Evolutionary conservation across 2,329 filamentous ascomycete species (phyloP), one percentile per base, ranked within the genome.

Genomic region (Monilinia polystroma): DNA sequence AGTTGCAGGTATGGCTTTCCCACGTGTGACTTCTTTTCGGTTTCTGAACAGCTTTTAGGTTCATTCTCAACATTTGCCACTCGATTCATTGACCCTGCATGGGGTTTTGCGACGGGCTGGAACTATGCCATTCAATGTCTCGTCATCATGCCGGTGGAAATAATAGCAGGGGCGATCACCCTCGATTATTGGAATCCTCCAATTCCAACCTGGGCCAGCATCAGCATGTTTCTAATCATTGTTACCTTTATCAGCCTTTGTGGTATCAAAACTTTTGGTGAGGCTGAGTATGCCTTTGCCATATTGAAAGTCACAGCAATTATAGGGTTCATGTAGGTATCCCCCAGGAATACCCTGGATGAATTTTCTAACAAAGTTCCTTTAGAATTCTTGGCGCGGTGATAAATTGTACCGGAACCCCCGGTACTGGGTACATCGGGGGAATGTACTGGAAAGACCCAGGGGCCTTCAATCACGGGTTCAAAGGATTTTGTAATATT

Each of bases 81-180:
- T 29, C 87, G 94, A 20, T 97, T 97, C 74, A 80, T 97, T n/a
- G 93, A 98, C 74, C 94, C 93, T 0, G 93, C 93, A 0, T 97
- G 92, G 92, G 93, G 93, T 0, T 96, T 96, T 75, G 91, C 93
- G 56, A 93, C 95, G 88, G 93, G 92, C 16, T 96, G 92, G 92
- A 96, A 96, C 84, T 96, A 97, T 77, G 91, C 91, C 3, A 77
- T 97, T 70, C 90, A 95, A 79, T 97, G 93, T 92, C 83, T 96
- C 1, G 84, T 93, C 55, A 87, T 93, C 0, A 79, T 97, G 60
- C 93, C 93, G 0, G 81, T 96, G 54, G 93, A 97, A 77, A 89
- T 97, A 64, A 92, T 96, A 71, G 90, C 92, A 1, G 93, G 92
- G 1, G 89, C 91, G 1, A 86, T 96, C 26, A 96, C 92, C 0